Evolutionary conservation across 2,329 filamentous ascomycete genomes (phyloP), one percentile per base, ranked within the genome.

Genomic region (Paramyrothecium sp.): DNA sequence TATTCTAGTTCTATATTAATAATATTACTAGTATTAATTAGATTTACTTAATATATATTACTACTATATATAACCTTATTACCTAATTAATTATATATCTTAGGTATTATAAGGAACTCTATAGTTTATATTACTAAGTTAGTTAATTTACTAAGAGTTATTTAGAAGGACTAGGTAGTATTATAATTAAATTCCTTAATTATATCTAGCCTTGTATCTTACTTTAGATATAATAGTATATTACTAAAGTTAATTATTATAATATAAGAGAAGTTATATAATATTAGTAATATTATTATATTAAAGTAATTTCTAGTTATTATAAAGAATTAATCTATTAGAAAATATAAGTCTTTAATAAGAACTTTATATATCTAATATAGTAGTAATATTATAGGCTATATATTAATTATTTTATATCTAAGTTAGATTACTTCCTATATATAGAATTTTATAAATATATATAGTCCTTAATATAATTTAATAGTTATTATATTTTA

Each of bases 121-220:
- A 38, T 38, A 10, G 44, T 48, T 49, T 46, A 46, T 33, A 51
- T 38, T 51, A 48, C 49, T 34, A 21, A 23, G 51, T 38, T 53
- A 23, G 38, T 53, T 51, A 51, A 41, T 54, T 48, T 33, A 49
- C 50, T 34, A 17, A 10, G 22, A 52, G 13, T 51, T 49, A 34
- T 23, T n/a, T 52, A 51, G 22, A 51, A 56, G 16, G 33, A 56
- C 21, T 8, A 10, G 22, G 26, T 26, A 46, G 26, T 26, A 50
- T 55, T 30, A 50, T 38, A 50, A 53, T 26, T 52, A 51, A 49
- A 46, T 48, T 46, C 48, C 52, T 55, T 55, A 49, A 48, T 21
- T 50, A 50, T 55, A 53, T 55, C 21, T 41, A 46, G 19, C 33
- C 41, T 50, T 21, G 13, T 51, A 51, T 53, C 26, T n/a, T 49